Conservation (phyloP, 495 filamentous ascomycete genomes). For the Hypoxylon fuscum region DNA sequence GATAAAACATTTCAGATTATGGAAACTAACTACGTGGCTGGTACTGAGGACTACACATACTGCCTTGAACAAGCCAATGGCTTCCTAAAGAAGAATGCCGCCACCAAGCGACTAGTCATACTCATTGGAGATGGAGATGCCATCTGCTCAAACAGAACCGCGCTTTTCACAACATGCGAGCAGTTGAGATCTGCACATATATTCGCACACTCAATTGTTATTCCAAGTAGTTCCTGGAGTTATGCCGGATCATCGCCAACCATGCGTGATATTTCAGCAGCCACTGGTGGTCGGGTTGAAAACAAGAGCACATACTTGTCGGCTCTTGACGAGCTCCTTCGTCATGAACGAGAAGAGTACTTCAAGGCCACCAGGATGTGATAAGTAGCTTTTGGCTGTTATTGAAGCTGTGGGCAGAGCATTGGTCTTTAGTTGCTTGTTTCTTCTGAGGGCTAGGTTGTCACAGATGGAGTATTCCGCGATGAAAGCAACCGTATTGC, state of each 20-base stretch:
- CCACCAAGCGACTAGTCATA: conserved; percentile 1
- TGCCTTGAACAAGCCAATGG: conserved; percentile 3
- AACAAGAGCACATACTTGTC: conserved; percentile 10
- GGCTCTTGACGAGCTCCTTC: conserved; percentile 8
- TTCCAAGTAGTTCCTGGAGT: neutral
- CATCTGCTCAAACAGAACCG: neutral
- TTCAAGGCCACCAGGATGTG: neutral
- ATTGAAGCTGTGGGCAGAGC: too few species aligned
- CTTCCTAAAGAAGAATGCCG: neutral
- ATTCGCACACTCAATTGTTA: conserved; percentile 6
- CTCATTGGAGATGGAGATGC: conserved; percentile 21
- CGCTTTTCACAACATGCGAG: neutral
- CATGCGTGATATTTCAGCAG: neutral
- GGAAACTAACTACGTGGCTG: neutral
- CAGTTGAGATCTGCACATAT: neutral
- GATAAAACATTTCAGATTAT: conserved; percentile 8
- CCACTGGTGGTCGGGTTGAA: conserved; percentile 5
- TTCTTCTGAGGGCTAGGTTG: too few species aligned
- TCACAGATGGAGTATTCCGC: too few species aligned
- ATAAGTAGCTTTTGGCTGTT: too few species aligned
- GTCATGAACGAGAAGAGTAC: conserved; percentile 7
- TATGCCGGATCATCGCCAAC: too few species aligned
- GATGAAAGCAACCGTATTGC: too few species aligned
- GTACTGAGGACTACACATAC: conserved; percentile 12
- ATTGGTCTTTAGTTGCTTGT: too few species aligned